These are phyloP conservation scores for Apocynum venetum DNA, from an alignment of 257 asterid genomes.

Conservation along the genomic window DNA sequence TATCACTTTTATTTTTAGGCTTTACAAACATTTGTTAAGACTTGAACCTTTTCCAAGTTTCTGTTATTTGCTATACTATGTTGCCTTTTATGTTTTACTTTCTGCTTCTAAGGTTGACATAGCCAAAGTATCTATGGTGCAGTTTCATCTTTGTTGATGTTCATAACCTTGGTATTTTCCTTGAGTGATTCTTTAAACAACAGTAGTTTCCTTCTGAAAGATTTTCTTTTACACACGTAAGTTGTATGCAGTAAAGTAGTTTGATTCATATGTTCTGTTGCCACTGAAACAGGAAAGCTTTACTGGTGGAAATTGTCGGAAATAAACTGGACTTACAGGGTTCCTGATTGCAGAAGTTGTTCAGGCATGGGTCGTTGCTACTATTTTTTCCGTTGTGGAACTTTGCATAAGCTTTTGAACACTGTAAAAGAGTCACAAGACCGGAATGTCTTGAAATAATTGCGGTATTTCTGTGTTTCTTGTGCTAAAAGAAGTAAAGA, in stretches of 20 bases:
- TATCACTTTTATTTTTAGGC: neutral
- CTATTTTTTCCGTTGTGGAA: neutral
- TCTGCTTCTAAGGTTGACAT: neutral
- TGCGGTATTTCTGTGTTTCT: neutral
- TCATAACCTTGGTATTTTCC: neutral
- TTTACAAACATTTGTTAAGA: neutral
- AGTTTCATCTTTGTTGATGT: neutral
- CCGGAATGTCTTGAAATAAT: neutral
- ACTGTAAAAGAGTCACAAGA: neutral
- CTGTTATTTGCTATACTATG: neutral
- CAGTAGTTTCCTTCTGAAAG: neutral
- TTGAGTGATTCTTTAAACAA: neutral
- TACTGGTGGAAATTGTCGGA: neutral
- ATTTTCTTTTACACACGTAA: neutral
- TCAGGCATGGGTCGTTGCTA: neutral
- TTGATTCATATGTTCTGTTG: neutral
- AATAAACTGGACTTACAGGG: slow-evolving; percentile 16
- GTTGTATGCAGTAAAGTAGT: neutral
- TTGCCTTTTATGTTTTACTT: neutral
- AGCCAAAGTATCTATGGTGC: neutral
- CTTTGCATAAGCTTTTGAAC: neutral
- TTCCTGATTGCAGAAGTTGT: slow-evolving; percentile 8
- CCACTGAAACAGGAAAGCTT: slow-evolving; percentile 17
- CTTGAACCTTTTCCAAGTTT: neutral
- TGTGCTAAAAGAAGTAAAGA: neutral